Percentiles rank a stretch among this genome's conserved stretches.
phyloP scores from a whole-genome alignment of 495 filamentous ascomycete genomes.

The Viridothelium virens region DNA sequence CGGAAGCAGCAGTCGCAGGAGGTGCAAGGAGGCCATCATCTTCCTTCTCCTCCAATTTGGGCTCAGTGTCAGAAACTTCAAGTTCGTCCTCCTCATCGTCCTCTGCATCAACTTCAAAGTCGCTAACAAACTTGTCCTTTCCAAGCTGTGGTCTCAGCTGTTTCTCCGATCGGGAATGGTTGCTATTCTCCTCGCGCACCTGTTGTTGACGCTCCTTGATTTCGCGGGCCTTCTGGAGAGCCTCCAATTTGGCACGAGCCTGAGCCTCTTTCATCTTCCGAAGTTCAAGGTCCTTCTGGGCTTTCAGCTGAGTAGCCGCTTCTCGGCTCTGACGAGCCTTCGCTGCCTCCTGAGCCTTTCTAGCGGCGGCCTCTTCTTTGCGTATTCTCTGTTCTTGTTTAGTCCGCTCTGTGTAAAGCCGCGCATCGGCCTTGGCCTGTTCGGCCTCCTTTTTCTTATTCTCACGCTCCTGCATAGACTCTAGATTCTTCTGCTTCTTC shows the following conservation, averaged over 20 bases:
- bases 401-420: neutral
- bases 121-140: neutral
- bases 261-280: slow-evolving; percentile 10
- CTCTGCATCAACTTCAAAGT: neutral
- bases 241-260: slow-evolving; percentile 11
- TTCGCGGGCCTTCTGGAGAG: slow-evolving; percentile 8
- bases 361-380: neutral
- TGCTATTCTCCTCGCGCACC: neutral
- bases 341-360: slow-evolving; percentile 9
- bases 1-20: neutral
- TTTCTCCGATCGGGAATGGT: neutral
- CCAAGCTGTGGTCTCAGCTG: neutral
- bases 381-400: slow-evolving; percentile 15
- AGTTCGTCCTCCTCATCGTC: neutral
- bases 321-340: neutral
- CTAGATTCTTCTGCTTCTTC: neutral
- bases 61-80: neutral
- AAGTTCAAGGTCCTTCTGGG: slow-evolving; percentile 1
- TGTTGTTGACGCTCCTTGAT: slow-evolving; percentile 12
- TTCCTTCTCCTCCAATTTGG: neutral
- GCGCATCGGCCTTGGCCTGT: slow-evolving; percentile 11
- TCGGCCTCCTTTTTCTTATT: slow-evolving; percentile 10
- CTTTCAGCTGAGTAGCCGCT: neutral
- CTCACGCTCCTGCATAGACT: neutral
- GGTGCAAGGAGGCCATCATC: neutral